Base-by-base conservation (phyloP, 768 basidiomycete species). In the Suillus decipiens region DNA sequence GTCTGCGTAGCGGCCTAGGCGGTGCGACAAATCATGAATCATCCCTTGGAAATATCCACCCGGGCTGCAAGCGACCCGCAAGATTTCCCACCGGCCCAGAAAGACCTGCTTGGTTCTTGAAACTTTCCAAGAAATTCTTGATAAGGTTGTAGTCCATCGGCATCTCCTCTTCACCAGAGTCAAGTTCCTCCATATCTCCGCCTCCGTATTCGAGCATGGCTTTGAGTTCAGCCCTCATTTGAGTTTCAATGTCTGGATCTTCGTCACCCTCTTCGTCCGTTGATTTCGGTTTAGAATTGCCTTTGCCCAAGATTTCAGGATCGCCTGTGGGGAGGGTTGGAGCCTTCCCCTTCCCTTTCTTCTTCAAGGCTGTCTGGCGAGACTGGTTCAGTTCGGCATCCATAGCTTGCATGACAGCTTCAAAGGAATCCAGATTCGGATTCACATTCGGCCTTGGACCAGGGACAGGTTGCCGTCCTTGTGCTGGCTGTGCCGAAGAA, bases 101-200 rank as follows among this genome's bases (percentile, higher is more conserved):
- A 57, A 92, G 76, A 28, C 97, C 97, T 9, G 73, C 90, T 72
- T 99, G 97, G 66, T 89, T 89, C 73, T 93, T 94, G 81, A 93
- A 98, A 75, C 95, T 96, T 79, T 97, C 95, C 75, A 99, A 76
- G 75, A 99, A 95, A 75, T 97, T 96, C 77, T 94, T 96, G 80
- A 99, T 96, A 70, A 99, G 78, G 68, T 88, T 88, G 75, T 96
- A 97, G 73, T 99, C 94, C 71, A 86, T 81, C 42, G 81, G 76
- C n/a, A 68, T 72, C 31, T 76, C 79, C 12, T 78, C 78, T 2
- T 77, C 80, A 34, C 80, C 84, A 28, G 82, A 86, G n/a, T 86
- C 86, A 14, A 82, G 86, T 8, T 81, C 84, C 69, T 70, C 81
- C 48, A 1, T 28, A 68, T 84, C 71, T 56, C 72, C 79, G 5